Evolutionary conservation across 2,329 filamentous ascomycete genomes (phyloP).

Genomic region (Exophiala sp.): DNA sequence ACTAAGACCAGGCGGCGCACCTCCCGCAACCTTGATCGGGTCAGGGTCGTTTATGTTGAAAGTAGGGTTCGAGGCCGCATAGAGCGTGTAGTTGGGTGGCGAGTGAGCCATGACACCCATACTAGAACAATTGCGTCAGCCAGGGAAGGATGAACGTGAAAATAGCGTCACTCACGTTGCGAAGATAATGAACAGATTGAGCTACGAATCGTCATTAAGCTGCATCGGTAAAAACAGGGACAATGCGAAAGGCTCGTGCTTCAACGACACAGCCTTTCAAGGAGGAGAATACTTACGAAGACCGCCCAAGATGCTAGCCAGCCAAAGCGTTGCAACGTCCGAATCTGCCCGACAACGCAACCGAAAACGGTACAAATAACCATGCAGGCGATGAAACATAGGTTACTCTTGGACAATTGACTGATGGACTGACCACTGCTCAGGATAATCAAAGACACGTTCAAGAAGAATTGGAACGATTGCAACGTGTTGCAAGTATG

Average conservation of each 20-base stretch:
- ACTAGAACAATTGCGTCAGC: not conserved
- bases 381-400: slow-evolving; percentile 55
- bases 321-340: slow-evolving; percentile 53
- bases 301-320: slow-evolving; percentile 56
- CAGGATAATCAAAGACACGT: slow-evolving; percentile 53
- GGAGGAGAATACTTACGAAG: slow-evolving; percentile 34
- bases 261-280: too few relatives aligned
- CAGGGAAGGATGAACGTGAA: not conserved
- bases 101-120: slow-evolving; percentile 53
- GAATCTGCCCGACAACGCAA: slow-evolving; percentile 54
- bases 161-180: slow-evolving; percentile 37
- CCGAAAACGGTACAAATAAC: slow-evolving; percentile 51
- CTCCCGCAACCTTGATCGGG: slow-evolving; percentile 31
- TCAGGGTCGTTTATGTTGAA: slow-evolving; percentile 43
- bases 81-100: slow-evolving; percentile 47
- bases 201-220: not conserved
- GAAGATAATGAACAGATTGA: slow-evolving; percentile 55
- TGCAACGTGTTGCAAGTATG: slow-evolving; percentile 40
- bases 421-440: slow-evolving; percentile 54
- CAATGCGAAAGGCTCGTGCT: too few relatives aligned
- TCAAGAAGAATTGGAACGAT: slow-evolving; percentile 45
- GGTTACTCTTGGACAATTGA: slow-evolving; percentile 47
- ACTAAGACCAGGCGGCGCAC: slow-evolving; percentile 32
- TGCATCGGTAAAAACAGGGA: too few relatives aligned
- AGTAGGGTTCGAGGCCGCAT: slow-evolving; percentile 33